Percentiles rank a stretch among this genome's conserved stretches.
Evolutionary conservation across 257 asterid genomes (phyloP).

Genomic region (Avicennia marina): DNA sequence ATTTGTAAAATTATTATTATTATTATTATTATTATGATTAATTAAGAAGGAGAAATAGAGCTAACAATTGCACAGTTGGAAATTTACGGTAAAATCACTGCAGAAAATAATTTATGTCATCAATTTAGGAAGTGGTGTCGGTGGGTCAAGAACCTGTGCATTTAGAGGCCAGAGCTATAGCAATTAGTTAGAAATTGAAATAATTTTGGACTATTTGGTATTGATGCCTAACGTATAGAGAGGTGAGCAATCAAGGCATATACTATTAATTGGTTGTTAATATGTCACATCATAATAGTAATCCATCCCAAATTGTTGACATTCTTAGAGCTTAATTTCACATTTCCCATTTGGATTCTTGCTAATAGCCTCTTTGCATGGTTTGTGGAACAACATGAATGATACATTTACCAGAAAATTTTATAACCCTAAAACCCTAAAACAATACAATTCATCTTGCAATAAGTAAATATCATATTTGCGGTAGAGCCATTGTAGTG

Average conservation of each 20-base stretch:
- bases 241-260: conserved; percentile 1
- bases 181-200: too few species aligned
- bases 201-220: background rate
- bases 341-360: background rate
- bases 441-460: too few species aligned
- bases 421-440: too few species aligned
- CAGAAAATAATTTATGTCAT: background rate
- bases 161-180: background rate
- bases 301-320: background rate
- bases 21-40: too few species aligned
- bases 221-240: background rate
- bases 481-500: too few species aligned
- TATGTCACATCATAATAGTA: background rate
- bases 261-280: conserved; percentile 7
- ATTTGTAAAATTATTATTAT: too few species aligned
- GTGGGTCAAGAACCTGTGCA: background rate
- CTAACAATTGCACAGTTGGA: background rate
- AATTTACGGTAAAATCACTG: background rate
- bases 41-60: background rate
- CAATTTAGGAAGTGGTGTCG: background rate
- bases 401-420: too few species aligned
- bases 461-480: too few species aligned
- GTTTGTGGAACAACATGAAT: too few species aligned
- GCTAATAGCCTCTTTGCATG: background rate
- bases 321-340: background rate